These are phyloP conservation scores for Pythium oligandrum DNA, from an alignment of 352 stramenopile species.

Conservation along the genomic window DNA sequence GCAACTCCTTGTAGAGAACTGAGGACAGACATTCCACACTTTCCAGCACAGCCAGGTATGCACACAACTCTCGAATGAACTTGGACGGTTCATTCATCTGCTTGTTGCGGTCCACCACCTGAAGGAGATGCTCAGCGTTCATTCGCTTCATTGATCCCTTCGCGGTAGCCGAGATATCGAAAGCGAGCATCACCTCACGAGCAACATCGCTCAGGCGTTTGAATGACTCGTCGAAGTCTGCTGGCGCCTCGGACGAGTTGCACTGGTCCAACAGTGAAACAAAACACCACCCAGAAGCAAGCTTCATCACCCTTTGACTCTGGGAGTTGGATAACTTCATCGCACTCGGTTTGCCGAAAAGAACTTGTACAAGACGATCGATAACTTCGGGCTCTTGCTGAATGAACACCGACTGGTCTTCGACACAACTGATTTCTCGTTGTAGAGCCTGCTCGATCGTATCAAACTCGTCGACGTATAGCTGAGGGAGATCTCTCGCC, in stretches of 20 bases:
- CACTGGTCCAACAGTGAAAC: slow-evolving; percentile 2
- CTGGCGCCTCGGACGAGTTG: not conserved
- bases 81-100: too few relatives aligned
- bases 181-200: slow-evolving; percentile 2
- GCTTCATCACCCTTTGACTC: slow-evolving; percentile 16
- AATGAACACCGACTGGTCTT: too few relatives aligned
- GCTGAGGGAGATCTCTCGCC: too few relatives aligned
- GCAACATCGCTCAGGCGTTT: not conserved
- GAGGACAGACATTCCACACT: slow-evolving; percentile 1
- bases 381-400: not conserved
- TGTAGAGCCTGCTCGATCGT: too few relatives aligned
- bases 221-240: not conserved
- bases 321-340: slow-evolving; percentile 25
- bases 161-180: not conserved
- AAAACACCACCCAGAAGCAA: slow-evolving; percentile 12
- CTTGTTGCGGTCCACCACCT: too few relatives aligned
- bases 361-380: slow-evolving; percentile 4
- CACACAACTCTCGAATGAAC: too few relatives aligned
- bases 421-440: too few relatives aligned
- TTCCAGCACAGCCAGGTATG: not conserved
- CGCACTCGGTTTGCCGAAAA: slow-evolving; percentile 6
- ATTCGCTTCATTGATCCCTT: slow-evolving; percentile 3
- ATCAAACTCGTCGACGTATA: too few relatives aligned
- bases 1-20: slow-evolving; percentile 2
- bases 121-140: slow-evolving; percentile 1